Conservation (phyloP, 345 rosid genomes). For the Combretum micranthum region DNA sequence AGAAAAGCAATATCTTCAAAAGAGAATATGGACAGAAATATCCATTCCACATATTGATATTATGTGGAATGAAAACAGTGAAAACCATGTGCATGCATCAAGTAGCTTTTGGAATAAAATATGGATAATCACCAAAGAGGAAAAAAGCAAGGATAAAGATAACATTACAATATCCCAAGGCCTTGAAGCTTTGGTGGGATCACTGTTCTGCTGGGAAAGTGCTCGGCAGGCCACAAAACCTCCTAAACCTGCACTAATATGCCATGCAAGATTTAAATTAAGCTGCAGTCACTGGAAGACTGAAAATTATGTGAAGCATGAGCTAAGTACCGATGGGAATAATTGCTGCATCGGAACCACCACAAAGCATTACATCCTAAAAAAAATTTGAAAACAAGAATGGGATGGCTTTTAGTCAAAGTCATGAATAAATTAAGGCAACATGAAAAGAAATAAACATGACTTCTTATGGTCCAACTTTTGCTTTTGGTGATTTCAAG, state of each 20-base stretch:
- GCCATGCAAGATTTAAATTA: constrained; percentile 1
- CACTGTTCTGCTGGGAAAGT: constrained; percentile 43
- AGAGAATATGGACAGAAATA: too few relatives aligned
- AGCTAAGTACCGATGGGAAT: constrained; percentile 34
- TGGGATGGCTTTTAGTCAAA: too few relatives aligned
- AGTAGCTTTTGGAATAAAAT: neutral
- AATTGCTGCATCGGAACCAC: constrained; percentile 51
- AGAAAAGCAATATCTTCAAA: too few relatives aligned
- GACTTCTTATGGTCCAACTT: too few relatives aligned
- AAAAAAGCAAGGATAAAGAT: constrained; percentile 3
- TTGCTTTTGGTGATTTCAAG: neutral
- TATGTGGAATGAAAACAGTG: too few relatives aligned
- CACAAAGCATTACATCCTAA: constrained; percentile 56
- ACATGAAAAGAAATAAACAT: too few relatives aligned
- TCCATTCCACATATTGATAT: too few relatives aligned
- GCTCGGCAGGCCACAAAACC: constrained; percentile 50
- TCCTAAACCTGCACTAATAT: constrained; percentile 33
- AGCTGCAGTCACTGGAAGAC: neutral
- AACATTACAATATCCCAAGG: constrained; percentile 50
- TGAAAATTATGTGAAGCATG: too few relatives aligned
- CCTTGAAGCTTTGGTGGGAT: constrained; percentile 55
- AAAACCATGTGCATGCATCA: neutral
- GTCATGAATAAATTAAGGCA: too few relatives aligned
- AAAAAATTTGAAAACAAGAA: neutral
- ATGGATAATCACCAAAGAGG: neutral